Evolutionary conservation across 2,329 filamentous ascomycete species (phyloP).

Genomic region (Colletotrichum liaoningense): DNA sequence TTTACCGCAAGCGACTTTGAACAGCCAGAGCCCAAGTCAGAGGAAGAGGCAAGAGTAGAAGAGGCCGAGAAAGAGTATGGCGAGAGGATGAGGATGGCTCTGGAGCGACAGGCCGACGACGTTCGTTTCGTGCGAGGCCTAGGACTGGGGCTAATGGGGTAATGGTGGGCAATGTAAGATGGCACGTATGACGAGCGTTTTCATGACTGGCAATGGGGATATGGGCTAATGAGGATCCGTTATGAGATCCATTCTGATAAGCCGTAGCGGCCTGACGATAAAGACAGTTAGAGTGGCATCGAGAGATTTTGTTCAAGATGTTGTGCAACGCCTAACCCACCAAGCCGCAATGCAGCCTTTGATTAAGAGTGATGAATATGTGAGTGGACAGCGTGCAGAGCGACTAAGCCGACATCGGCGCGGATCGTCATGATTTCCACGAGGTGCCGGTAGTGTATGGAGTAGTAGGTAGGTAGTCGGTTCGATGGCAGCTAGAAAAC

Average conservation of each 20-base stretch:
- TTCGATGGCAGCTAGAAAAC: not conserved
- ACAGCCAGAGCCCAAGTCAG: conserved; percentile 52
- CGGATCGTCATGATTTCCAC: not conserved
- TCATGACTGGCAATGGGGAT: not conserved
- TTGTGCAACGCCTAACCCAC: not conserved
- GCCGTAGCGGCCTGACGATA: not conserved
- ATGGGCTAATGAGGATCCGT: not conserved
- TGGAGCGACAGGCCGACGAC: conserved; percentile 84
- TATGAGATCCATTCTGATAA: not conserved
- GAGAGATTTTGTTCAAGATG: not conserved
- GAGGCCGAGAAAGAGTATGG: conserved; percentile 70
- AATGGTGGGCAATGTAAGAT: not conserved
- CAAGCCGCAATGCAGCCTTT: not conserved
- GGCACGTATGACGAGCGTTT: not conserved
- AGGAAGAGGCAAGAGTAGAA: conserved; percentile 62
- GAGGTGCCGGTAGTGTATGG: too few relatives aligned
- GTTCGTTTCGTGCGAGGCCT: conserved; percentile 78
- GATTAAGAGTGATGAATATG: not conserved
- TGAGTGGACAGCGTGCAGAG: not conserved
- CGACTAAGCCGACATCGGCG: not conserved
- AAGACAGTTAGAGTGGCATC: not conserved
- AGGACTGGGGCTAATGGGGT: conserved; percentile 44
- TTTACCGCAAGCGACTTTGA: conserved; percentile 65
- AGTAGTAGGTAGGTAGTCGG: not conserved
- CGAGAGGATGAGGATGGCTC: conserved; percentile 78